These are phyloP conservation scores for Hanseniaspora uvarum DNA, from an alignment of 1,139 yeast genomes.

Conservation along the genomic window DNA sequence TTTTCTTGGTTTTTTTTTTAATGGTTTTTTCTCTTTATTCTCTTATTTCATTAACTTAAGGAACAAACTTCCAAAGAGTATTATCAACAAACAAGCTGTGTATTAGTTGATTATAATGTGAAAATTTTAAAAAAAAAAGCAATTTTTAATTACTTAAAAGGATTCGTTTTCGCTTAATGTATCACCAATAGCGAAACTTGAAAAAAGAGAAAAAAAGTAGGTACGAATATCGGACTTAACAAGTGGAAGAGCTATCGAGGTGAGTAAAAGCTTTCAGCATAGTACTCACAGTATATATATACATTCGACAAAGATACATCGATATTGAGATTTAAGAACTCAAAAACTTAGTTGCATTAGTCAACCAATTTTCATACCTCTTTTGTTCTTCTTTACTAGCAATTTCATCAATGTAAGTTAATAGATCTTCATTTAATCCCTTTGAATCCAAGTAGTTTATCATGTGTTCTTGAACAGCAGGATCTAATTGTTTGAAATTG, in stretches of 20 bases:
- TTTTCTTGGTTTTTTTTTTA: background rate
- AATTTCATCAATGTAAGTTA: slow-evolving; percentile 65
- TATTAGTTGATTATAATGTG: no score
- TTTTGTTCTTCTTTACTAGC: slow-evolving; percentile 74
- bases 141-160: background rate
- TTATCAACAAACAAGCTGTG: no score
- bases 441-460: slow-evolving; percentile 64
- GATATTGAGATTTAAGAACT: slow-evolving; percentile 21
- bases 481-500: slow-evolving; percentile 75
- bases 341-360: slow-evolving; percentile 50
- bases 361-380: slow-evolving; percentile 75
- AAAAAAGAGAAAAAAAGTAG: no score
- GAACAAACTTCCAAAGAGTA: no score
- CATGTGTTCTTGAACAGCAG: slow-evolving; percentile 65
- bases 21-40: no score
- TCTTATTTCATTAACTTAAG: no score
- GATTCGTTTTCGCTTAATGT: background rate
- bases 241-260: background rate
- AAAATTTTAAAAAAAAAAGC: no score
- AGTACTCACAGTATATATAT: no score
- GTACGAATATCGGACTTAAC: background rate
- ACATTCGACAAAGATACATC: background rate
- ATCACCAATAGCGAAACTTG: no score
- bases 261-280: background rate
- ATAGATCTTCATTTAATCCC: slow-evolving; percentile 65